These are phyloP conservation scores for Cardamine chenopodiifolia DNA, from an alignment of 345 rosid species.

Conservation along the genomic window DNA sequence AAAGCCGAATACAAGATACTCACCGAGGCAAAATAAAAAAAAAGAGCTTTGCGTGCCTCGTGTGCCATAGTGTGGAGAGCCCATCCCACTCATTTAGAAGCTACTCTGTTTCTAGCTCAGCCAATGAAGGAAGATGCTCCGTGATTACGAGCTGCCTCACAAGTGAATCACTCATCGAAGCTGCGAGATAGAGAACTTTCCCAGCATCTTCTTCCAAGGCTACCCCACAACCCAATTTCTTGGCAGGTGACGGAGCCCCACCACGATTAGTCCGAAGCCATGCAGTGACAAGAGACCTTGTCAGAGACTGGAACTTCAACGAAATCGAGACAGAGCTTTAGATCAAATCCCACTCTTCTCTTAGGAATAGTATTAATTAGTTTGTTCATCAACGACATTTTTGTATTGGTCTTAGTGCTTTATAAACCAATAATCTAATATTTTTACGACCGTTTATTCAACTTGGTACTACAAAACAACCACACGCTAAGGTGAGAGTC, in stretches of 20 bases:
- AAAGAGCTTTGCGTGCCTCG: conserved; percentile 93
- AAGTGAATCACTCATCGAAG: conserved; percentile 63
- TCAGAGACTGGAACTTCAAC: conserved; percentile 94
- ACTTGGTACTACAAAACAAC: conserved; percentile 8
- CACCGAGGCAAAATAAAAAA: not conserved
- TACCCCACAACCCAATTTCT: conserved; percentile 72
- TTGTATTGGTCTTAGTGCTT: conserved; percentile 18
- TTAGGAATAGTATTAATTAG: conserved; percentile 31
- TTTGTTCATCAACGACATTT: conserved; percentile 19
- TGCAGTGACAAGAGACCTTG: conserved; percentile 90
- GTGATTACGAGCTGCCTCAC: conserved; percentile 76
- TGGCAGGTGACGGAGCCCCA: conserved; percentile 48
- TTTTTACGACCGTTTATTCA: conserved; percentile 4
- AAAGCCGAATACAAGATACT: not conserved
- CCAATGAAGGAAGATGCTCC: conserved; percentile 82
- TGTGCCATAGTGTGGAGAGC: conserved; percentile 88
- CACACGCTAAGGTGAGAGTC: conserved; percentile 3
- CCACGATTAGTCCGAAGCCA: conserved; percentile 86
- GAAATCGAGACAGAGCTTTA: conserved; percentile 59
- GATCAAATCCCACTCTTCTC: conserved; percentile 21
- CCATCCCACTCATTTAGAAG: conserved; percentile 93
- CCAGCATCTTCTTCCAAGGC: conserved; percentile 76
- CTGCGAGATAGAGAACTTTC: conserved; percentile 55
- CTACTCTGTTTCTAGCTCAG: conserved; percentile 91
- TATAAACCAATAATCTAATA: conserved; percentile 28